Evolutionary conservation across 768 basidiomycete species (phyloP), one percentile per base, ranked within the genome.

Genomic region (Hirschioporus abietinus): DNA sequence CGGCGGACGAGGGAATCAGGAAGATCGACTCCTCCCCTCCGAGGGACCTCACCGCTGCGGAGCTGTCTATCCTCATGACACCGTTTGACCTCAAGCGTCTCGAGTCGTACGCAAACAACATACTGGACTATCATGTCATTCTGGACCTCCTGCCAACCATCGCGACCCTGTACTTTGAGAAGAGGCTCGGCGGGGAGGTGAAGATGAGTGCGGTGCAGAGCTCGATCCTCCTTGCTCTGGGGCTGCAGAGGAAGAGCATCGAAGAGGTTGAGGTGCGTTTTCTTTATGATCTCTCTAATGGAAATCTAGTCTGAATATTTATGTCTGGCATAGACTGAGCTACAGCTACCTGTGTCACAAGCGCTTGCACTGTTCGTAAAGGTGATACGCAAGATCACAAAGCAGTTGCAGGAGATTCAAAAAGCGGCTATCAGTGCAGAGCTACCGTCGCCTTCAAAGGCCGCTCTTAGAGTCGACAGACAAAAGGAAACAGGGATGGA

Each of bases 1-100:
- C 93, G 24, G 88, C 87, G 10, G 93, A 90, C 58, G 68, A 71
- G 6, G 91, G 89, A 0, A 74, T 86, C 34, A 88, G 84, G 3
- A 25, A 17, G 10, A 7, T 35, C 52, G 25, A 35, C 35, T 20
- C 18, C 24, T 36, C 52, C 64, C 65, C 63, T 67, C 60, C 59
- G 23, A 27, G 27, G 27, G 74, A 79, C 5, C 75, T 85, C 25
- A 74, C 76, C 6, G 68, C 82, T 20, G 74, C 77, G 1, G 90
- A 91, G 67, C 78, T 91, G 18, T 79, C 86, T 0, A 79, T 89
- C 61, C 74, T 91, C 7, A 75, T 96, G 66, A 89, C 93, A 0
- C 94, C 97, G 0, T 99, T 96, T 75, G 97, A 99, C 76, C 83
- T 99, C 71, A 98, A 99, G 76, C 90, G 97, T 1, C 84, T 99